phyloP scores from a whole-genome alignment of 192 early-diverging fungal species.

The Coemansia javaensis region DNA sequence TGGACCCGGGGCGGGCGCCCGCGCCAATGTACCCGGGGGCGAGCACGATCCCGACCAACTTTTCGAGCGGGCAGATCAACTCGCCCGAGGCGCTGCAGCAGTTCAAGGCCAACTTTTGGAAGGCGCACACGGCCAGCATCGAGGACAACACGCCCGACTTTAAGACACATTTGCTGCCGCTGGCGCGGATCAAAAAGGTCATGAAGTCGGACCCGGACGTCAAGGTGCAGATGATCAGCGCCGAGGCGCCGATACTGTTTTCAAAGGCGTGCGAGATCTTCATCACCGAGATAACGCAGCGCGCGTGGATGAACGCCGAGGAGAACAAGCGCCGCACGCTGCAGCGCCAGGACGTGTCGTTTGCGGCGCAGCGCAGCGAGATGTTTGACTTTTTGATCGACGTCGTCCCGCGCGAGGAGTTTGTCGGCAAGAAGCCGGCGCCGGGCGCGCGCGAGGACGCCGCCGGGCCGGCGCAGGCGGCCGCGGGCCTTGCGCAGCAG shows the following conservation, averaged over 20 bases:
- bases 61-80: slow-evolving; percentile 47
- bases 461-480: slow-evolving; percentile 1
- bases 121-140: slow-evolving; percentile 59
- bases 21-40: slow-evolving; percentile 46
- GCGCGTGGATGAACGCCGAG: slow-evolving; percentile 88
- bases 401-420: slow-evolving; percentile 90
- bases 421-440: slow-evolving; percentile 31
- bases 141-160: slow-evolving; percentile 76
- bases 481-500: neutral
- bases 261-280: slow-evolving; percentile 98
- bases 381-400: slow-evolving; percentile 98
- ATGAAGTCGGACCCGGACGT: slow-evolving; percentile 98
- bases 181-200: slow-evolving; percentile 95
- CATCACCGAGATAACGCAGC: slow-evolving; percentile 80
- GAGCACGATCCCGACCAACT: slow-evolving; percentile 48
- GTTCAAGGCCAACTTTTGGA: slow-evolving; percentile 59
- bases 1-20: slow-evolving; percentile 39
- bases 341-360: slow-evolving; percentile 85
- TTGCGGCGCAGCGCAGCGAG: slow-evolving; percentile 82
- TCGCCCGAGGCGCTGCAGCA: slow-evolving; percentile 41
- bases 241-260: slow-evolving; percentile 88
- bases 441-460: neutral
- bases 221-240: slow-evolving; percentile 75
- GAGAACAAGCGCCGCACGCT: slow-evolving; percentile 95
- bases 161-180: slow-evolving; percentile 82